phyloP scores from a whole-genome alignment of 805 yeast genomes.

The Zygotorulaspora sp. region DNA sequence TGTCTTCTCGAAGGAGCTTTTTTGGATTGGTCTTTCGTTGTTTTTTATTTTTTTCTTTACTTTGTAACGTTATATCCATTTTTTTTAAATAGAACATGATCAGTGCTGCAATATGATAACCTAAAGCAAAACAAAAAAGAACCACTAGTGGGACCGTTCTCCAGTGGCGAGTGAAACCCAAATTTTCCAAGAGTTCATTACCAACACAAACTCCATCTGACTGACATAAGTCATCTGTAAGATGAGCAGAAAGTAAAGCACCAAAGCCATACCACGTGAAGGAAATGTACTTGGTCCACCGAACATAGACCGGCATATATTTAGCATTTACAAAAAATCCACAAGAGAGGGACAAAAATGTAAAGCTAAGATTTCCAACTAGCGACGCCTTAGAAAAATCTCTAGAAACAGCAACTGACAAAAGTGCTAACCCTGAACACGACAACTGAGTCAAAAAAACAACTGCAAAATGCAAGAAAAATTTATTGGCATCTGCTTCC shows the following conservation, averaged over 20 bases:
- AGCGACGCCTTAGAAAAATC: conserved; percentile 60
- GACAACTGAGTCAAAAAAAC: conserved; percentile 51
- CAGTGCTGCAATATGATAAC: conserved; percentile 47
- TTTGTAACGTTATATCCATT: conserved; percentile 32
- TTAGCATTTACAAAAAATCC: conserved; percentile 75
- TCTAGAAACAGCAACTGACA: conserved; percentile 49
- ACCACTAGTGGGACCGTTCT: conserved; percentile 58
- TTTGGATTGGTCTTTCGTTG: conserved; percentile 2
- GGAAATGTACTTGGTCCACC: conserved; percentile 77
- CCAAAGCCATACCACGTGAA: conserved; percentile 80
- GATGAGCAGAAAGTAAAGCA: conserved; percentile 59
- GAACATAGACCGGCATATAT: conserved; percentile 76
- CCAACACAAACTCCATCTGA: conserved; percentile 38
- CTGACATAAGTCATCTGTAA: conserved; percentile 56
- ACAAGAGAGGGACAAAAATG: conserved; percentile 70
- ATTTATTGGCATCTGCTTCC: conserved; percentile 45
- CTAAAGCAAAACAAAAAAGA: conserved; percentile 53
- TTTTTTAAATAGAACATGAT: conserved; percentile 45
- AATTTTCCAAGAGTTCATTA: conserved; percentile 45
- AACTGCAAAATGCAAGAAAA: conserved; percentile 59
- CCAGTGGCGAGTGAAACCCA: conserved; percentile 68
- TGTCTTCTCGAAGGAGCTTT: background rate
- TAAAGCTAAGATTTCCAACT: conserved; percentile 58
- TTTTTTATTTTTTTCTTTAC: conserved; percentile 19
- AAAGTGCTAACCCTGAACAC: conserved; percentile 28